Conservation (phyloP, 108 stramenopile genomes). For the Schizochytrium sp. region DNA sequence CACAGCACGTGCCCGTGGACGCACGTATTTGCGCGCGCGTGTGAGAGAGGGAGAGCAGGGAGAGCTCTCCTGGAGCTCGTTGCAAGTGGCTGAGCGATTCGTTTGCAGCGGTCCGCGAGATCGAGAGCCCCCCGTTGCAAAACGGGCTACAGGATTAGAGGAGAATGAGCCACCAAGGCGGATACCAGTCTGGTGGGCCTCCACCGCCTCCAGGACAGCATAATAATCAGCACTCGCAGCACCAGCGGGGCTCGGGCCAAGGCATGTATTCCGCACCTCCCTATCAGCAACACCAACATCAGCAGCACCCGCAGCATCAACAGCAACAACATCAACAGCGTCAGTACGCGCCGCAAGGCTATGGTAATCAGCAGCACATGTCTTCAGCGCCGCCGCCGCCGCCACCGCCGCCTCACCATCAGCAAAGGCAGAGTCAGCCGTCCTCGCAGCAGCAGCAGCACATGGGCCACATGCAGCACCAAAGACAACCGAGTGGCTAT, state of each 20-base stretch:
- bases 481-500: neutral
- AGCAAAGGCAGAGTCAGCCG: neutral
- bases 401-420: neutral
- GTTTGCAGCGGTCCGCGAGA: too few relatives aligned
- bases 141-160: too few relatives aligned
- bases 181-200: conserved; percentile 81
- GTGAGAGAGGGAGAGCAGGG: too few relatives aligned
- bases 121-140: too few relatives aligned
- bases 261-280: neutral
- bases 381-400: neutral
- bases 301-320: neutral
- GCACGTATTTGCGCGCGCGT: too few relatives aligned
- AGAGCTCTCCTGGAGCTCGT: too few relatives aligned
- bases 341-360: neutral
- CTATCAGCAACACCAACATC: neutral
- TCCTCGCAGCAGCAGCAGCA: neutral
- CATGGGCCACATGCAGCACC: neutral
- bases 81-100: too few relatives aligned
- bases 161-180: conserved; percentile 64
- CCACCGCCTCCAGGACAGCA: conserved; percentile 82
- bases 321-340: neutral
- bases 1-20: too few relatives aligned
- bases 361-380: neutral
- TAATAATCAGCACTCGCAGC: neutral
- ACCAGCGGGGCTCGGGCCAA: neutral